These are phyloP conservation scores for Hyaloscypha hepaticicola DNA, from an alignment of 495 filamentous ascomycete genomes.

Conservation along the genomic window DNA sequence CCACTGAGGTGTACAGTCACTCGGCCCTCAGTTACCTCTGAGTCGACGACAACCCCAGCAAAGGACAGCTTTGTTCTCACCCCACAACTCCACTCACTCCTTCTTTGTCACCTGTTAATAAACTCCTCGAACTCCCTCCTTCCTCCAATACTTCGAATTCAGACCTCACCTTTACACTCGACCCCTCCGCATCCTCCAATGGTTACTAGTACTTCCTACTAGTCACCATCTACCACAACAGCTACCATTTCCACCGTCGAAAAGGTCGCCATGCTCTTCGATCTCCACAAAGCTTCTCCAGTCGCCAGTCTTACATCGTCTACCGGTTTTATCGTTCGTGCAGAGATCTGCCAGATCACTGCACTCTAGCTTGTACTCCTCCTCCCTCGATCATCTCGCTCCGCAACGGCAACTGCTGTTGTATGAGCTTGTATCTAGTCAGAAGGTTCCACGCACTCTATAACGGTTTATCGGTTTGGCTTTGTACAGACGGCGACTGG, in stretches of 20 bases:
- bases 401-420: slow-evolving; percentile 27
- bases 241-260: slow-evolving; percentile 29
- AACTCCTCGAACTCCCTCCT: slow-evolving; percentile 31
- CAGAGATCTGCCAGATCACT: slow-evolving; percentile 42
- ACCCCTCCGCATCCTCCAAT: slow-evolving; percentile 25
- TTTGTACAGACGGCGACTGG: slow-evolving; percentile 54
- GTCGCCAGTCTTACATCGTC: slow-evolving; percentile 57
- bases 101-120: slow-evolving; percentile 30
- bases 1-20: slow-evolving; percentile 19
- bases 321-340: slow-evolving; percentile 54
- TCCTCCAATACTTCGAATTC: slow-evolving; percentile 28
- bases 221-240: slow-evolving; percentile 28
- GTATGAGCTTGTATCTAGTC: slow-evolving; percentile 31
- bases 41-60: slow-evolving; percentile 15
- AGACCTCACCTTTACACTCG: slow-evolving; percentile 24
- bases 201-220: slow-evolving; percentile 23
- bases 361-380: slow-evolving; percentile 45
- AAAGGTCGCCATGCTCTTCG: slow-evolving; percentile 53
- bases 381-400: slow-evolving; percentile 42
- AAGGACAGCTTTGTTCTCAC: slow-evolving; percentile 22
- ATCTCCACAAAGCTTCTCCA: slow-evolving; percentile 45
- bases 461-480: slow-evolving; percentile 49
- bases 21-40: slow-evolving; percentile 11
- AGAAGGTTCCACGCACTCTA: slow-evolving; percentile 31
- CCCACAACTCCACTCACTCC: slow-evolving; percentile 39